Evolutionary conservation across 2,329 filamentous ascomycete genomes (phyloP), one percentile per base, ranked within the genome.

Genomic region (Scorias spongiosa): DNA sequence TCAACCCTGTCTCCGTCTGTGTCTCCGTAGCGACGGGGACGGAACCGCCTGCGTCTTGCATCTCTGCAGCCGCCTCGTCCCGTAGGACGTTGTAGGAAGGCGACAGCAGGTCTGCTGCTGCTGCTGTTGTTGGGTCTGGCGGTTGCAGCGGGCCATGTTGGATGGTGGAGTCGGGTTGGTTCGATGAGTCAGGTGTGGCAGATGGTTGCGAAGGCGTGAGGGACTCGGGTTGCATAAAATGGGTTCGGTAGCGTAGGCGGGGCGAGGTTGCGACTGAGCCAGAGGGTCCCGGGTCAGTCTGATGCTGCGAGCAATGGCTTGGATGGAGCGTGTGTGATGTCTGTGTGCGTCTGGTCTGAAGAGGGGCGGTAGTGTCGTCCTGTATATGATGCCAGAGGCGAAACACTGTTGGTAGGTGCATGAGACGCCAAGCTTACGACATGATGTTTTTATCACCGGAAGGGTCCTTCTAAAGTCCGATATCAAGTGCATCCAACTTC

Each of bases 181-280:
- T 55, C 54, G 60, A 53, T 56, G 58, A 56, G 54, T 65, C 57
- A 56, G 61, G 50, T 52, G 60, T 56, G 48, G 58, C 57, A 54
- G 60, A 63, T 62, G 65, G 65, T 64, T 67, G 66, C 58, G 61
- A 65, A 60, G 63, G 64, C 65, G 68, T 62, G 57, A 66, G 56
- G 55, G 67, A 63, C 72, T 72, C 75, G 69, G 76, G 62, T 71
- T 76, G 76, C 76, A 80, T 80, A 79, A 72, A 80, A 79, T 61
- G 62, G 48, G 58, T 59, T 62, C 58, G 55, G 53, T 51, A 50
- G 51, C 54, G 46, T 50, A 47, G 50, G 51, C 18, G 12, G 38
- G 46, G 50, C 53, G 51, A 53, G 52, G 52, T 55, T 54, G 57
- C 59, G 73, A 78, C 75, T 71, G 75, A 77, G 67, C 74, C 71